A percentile compares a stretch with the other conserved stretches of the same genome.
phyloP scores from a whole-genome alignment of 2,329 filamentous ascomycete species.

The Colletotrichum eleusines region DNA sequence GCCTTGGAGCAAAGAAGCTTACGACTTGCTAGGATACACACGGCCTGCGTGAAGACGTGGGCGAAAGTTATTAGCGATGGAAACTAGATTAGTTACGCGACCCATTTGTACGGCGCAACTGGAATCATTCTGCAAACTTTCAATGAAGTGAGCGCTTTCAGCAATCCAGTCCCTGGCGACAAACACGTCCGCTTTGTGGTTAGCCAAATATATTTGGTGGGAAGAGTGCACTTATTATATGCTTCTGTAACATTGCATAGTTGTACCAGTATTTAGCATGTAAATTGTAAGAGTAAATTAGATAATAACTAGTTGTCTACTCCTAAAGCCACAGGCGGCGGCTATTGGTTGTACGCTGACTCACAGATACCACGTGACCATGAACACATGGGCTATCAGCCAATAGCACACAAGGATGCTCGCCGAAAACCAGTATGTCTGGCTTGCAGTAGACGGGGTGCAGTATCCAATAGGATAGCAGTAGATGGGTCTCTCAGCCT shows the following conservation, averaged over 20 bases:
- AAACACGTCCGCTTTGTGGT: not conserved
- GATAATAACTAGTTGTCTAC: constrained; percentile 5
- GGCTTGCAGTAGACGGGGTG: constrained; percentile 47
- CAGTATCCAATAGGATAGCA: constrained; percentile 46
- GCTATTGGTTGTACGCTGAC: constrained; percentile 42
- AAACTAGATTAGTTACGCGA: not conserved
- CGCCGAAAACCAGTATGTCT: constrained; percentile 51
- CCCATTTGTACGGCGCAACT: not conserved
- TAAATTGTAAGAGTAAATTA: not conserved
- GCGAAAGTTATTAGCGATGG: constrained; percentile 10
- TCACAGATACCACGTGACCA: constrained; percentile 42
- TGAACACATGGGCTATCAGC: constrained; percentile 46
- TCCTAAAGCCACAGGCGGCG: constrained; percentile 12
- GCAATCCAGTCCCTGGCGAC: not conserved
- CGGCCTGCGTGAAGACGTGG: constrained; percentile 56
- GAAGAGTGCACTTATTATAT: not conserved
- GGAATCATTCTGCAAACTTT: not conserved
- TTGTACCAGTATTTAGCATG: too few species aligned
- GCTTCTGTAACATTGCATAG: not conserved
- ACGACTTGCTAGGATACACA: constrained; percentile 73
- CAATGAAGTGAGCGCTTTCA: not conserved
- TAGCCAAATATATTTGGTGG: not conserved
- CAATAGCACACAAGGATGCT: constrained; percentile 48
- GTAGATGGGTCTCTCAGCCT: not conserved
- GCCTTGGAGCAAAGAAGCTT: constrained; percentile 77